Base-by-base conservation (phyloP, 2,329 filamentous ascomycete species). In the Xylariaceae sp. region DNA sequence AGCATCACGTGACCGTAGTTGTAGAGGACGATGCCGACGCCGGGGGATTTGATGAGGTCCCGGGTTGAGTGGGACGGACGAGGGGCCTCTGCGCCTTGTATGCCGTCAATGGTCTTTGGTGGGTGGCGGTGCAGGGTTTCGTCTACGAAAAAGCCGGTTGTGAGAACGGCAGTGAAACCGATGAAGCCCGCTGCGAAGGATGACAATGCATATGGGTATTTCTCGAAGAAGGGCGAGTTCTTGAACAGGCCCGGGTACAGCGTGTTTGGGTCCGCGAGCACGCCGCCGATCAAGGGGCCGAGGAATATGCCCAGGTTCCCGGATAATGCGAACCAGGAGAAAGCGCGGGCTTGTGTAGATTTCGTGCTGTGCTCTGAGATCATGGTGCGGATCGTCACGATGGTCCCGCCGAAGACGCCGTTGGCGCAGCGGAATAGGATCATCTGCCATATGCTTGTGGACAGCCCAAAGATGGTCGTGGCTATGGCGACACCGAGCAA, bases 371-470 rank as follows among this genome's bases (percentile, higher is more conserved):
- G 82, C 69, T 94, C 89, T 16, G 81, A 80, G 31, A 93, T 76
- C 86, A 93, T 91, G 6, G 88, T 85, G 28, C 89, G 78, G 50
- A 93, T 82, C 6, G 88, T 87, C 48, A 93, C 82, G 44, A 89
- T 77, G 6, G 84, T 88, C 0, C 88, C 89, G 0, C 84, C 83
- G 66, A 93, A 92, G 5, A 89, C 68, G 1, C 89, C 89, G 0
- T 86, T 87, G 14, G 87, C 59, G 60, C 86, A 89, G 31, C 89
- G 79, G 56, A 86, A 86, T 13, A 88, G 39, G 5, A 91, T 75
- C 87, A 93, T 92, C 70, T 92, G 83, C 76, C 77, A 78, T n/a
- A 93, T 74, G 0, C 75, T 78, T 45, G 69, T 76, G 18, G 86
- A 82, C 55, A 90, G 68, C 14, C 89, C 89, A 60, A 93, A 94